Base-by-base conservation (phyloP, 2,329 filamentous ascomycete species). In the Aspergillus felis region DNA sequence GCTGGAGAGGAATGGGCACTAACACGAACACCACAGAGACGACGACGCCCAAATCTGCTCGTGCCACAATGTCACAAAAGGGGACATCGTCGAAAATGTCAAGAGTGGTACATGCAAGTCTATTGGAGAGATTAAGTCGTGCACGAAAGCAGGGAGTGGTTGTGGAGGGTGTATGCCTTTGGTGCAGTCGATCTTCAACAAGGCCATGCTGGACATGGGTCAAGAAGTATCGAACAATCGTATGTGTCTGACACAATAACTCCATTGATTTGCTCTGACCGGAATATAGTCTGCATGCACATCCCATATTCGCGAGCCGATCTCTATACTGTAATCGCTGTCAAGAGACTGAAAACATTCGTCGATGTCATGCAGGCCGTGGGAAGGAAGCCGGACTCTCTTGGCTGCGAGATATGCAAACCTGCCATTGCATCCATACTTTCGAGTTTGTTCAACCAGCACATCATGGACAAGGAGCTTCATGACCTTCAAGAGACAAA, bases 1-100 rank as follows among this genome's bases (percentile, higher is more conserved):
- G 9, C 22, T 4, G 7, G 24, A 22, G 22, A 20, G 35, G 29
- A 38, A 3, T 7, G 10, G 44, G 12, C 38, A 50, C 66, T 69
- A 50, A 72, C 54, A 35, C 25, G 27, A 35, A 38, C 4, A 8
- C 17, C 24, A 41, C 52, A 81, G 79, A 32, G 83, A 87, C 52
- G 90, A 94, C 65, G 90, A 94, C 68, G 90, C 90, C 0, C 92
- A 96, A 70, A 88, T 96, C 60, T 96, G 92, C 74, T 94, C 91
- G 1, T 96, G 92, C 66, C 92, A 96, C 79, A 96, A 96, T 70
- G 92, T 96, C 46, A 88, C 86, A 25, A 96, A 96, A 72, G 89
- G 89, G 17, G 90, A 93, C 65, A 81, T 96, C 0, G 85, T 88
- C 48, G 82, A 83, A 4, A 79, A 79, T 1, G 84, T 93, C 71